Conservation (phyloP, 208 protist species). For the Naegleria lovaniensis region DNA sequence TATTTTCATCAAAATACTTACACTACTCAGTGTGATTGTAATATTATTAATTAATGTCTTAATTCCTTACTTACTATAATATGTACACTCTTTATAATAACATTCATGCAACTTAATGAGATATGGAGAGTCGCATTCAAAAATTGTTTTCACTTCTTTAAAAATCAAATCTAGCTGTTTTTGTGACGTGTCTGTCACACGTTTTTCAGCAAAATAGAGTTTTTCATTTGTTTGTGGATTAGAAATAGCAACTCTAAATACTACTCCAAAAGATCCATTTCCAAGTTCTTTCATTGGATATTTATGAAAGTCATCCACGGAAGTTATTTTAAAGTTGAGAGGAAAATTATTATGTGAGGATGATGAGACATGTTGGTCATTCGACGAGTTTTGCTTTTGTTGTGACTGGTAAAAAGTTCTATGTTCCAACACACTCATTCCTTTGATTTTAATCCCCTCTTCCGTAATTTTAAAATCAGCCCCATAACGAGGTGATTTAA, state of each 20-base stretch:
- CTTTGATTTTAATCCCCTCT: not conserved
- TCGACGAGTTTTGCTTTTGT: not conserved
- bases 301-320: not conserved
- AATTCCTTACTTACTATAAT: not conserved
- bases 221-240: not conserved
- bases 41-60: too few relatives aligned
- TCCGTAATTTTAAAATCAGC: not conserved
- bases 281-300: not conserved
- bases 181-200: not conserved
- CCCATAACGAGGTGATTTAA: not conserved
- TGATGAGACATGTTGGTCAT: not conserved
- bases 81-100: not conserved
- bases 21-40: not conserved
- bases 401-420: not conserved
- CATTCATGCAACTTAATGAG: not conserved
- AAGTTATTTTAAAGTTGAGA: not conserved
- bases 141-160: not conserved
- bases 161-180: not conserved
- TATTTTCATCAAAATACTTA: too few relatives aligned
- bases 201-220: not conserved
- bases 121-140: not conserved
- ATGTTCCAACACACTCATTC: not conserved
- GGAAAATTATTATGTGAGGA: not conserved
- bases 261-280: not conserved
- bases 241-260: not conserved